Conservation (phyloP, 495 filamentous ascomycete species). For the Xylaria cubensis region DNA sequence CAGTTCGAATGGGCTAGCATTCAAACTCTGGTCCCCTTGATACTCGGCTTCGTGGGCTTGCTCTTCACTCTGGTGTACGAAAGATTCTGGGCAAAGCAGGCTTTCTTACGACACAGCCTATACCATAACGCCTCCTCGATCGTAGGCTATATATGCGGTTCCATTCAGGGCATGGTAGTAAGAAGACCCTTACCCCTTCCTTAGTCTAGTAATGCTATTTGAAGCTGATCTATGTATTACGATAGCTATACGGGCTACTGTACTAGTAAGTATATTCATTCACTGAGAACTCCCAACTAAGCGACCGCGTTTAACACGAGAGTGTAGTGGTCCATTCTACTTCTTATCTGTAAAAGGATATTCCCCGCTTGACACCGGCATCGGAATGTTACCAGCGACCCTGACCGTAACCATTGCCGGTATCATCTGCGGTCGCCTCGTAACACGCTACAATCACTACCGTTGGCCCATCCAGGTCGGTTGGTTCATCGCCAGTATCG, state of each 20-base stretch:
- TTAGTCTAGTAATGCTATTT: slow-evolving; percentile 46
- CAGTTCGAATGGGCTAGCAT: slow-evolving; percentile 57
- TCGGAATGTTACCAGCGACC: slow-evolving; percentile 59
- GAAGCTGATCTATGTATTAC: slow-evolving; percentile 36
- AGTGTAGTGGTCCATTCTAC: slow-evolving; percentile 71
- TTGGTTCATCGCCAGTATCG: slow-evolving; percentile 60
- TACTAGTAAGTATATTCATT: slow-evolving; percentile 41
- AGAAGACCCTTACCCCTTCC: slow-evolving; percentile 42
- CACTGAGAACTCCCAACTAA: neutral
- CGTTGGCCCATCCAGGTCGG: slow-evolving; percentile 62
- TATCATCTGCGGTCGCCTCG: slow-evolving; percentile 56
- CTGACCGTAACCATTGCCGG: slow-evolving; percentile 56
- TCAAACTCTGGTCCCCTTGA: slow-evolving; percentile 54
- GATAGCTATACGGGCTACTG: slow-evolving; percentile 40
- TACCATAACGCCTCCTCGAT: slow-evolving; percentile 49
- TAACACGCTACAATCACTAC: slow-evolving; percentile 58
- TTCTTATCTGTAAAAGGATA: slow-evolving; percentile 65
- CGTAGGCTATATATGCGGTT: slow-evolving; percentile 43
- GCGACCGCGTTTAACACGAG: slow-evolving; percentile 41
- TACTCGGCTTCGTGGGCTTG: slow-evolving; percentile 47
- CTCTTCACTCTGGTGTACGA: slow-evolving; percentile 48
- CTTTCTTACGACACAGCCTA: slow-evolving; percentile 60
- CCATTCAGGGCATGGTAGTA: slow-evolving; percentile 49
- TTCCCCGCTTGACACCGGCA: slow-evolving; percentile 60
- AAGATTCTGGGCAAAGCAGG: slow-evolving; percentile 50